phyloP scores from a whole-genome alignment of 345 rosid species.

The Salix exigua region DNA sequence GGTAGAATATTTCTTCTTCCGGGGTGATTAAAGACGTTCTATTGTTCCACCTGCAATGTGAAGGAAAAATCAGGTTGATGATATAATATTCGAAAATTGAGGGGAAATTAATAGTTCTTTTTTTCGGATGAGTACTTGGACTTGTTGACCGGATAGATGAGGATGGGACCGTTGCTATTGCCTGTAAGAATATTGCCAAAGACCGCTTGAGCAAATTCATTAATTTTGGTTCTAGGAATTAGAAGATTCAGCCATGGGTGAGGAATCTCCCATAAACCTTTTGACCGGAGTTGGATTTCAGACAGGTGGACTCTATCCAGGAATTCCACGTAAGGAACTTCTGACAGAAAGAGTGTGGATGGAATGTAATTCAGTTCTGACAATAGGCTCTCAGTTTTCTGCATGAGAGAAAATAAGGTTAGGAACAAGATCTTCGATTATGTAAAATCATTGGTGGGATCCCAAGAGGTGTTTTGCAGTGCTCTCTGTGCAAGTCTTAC shows the following conservation, averaged over 20 bases:
- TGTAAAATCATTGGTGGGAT: not conserved
- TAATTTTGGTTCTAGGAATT: conserved; percentile 60
- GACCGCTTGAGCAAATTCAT: conserved; percentile 50
- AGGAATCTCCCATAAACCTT: conserved; percentile 90
- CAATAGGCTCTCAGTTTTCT: conserved; percentile 53
- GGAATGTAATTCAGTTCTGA: conserved; percentile 62
- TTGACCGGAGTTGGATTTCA: conserved; percentile 60
- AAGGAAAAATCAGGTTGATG: not conserved
- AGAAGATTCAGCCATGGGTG: conserved; percentile 97
- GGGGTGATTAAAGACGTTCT: conserved; percentile 72
- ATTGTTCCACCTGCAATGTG: conserved; percentile 74
- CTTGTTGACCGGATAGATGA: conserved; percentile 77
- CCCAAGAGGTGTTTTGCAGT: not conserved
- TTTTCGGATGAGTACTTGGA: conserved; percentile 49
- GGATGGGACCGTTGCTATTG: conserved; percentile 79
- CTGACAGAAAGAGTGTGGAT: conserved; percentile 63
- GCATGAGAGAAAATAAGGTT: conserved; percentile 19
- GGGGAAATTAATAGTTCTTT: not conserved
- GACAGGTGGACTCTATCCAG: conserved; percentile 80
- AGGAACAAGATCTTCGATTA: not conserved
- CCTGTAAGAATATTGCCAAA: conserved; percentile 62
- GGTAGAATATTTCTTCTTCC: conserved; percentile 68
- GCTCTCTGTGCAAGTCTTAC: conserved; percentile 29
- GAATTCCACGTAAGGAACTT: conserved; percentile 72
- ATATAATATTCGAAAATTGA: not conserved